phyloP scores from a whole-genome alignment of 108 stramenopile species.

The Schizochytrium sp. region DNA sequence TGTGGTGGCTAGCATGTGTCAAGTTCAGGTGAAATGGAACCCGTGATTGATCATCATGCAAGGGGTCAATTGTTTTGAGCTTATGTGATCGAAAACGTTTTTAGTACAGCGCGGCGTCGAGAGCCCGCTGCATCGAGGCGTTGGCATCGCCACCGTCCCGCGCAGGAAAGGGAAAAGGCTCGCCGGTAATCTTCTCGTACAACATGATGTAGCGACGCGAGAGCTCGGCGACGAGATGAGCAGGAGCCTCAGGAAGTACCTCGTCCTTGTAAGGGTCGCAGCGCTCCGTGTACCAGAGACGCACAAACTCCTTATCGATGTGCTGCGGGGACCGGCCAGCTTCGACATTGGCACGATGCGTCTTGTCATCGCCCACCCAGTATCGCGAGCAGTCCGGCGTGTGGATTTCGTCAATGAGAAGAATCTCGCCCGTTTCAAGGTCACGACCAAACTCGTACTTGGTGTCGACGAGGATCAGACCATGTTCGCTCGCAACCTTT shows the following conservation, averaged over 20 bases:
- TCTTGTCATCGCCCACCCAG: conserved; percentile 68
- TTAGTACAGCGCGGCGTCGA: neutral
- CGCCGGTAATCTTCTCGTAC: conserved; percentile 90
- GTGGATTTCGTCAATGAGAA: conserved; percentile 92
- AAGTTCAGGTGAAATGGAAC: too few relatives aligned
- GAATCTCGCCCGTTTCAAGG: conserved; percentile 56
- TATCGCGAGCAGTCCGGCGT: conserved; percentile 96
- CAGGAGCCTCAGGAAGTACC: conserved; percentile 82
- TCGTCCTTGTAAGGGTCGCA: conserved; percentile 95
- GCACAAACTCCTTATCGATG: conserved; percentile 96
- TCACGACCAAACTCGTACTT: conserved; percentile 96
- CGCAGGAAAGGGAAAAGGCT: conserved; percentile 59
- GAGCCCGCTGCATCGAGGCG: neutral
- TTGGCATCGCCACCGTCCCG: conserved; percentile 39
- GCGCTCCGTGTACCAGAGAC: conserved; percentile 85
- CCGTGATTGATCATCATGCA: neutral
- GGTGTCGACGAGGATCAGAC: conserved; percentile 94
- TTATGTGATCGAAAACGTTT: neutral
- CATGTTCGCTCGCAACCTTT: conserved; percentile 65
- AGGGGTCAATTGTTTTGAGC: neutral
- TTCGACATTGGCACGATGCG: conserved; percentile 69
- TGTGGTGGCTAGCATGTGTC: too few relatives aligned
- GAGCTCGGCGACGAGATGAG: conserved; percentile 83
- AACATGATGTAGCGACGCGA: conserved; percentile 84
- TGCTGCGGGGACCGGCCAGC: conserved; percentile 88